These are phyloP conservation scores for Nannizzia gypsea DNA, from an alignment of 2,329 filamentous ascomycete genomes.

Conservation along the genomic window DNA sequence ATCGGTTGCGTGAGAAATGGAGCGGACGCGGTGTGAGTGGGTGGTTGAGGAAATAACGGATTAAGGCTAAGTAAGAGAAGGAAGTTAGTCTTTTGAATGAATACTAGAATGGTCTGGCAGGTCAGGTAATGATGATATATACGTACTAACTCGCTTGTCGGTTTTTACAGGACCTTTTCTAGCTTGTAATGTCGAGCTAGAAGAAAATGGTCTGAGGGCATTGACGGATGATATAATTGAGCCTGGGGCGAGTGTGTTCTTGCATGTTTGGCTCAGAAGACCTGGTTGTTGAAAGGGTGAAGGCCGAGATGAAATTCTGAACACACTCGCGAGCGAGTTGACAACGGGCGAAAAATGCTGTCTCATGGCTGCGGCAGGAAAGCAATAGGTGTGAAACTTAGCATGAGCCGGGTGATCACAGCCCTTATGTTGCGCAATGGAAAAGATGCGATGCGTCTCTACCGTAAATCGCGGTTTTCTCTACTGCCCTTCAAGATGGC, in stretches of 20 bases:
- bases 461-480: not conserved
- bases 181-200: constrained; percentile 29
- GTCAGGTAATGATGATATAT: not conserved
- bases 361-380: constrained; percentile 8
- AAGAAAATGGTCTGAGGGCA: constrained; percentile 27
- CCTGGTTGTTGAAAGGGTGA: constrained; percentile 19
- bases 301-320: constrained; percentile 31
- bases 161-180: constrained; percentile 25
- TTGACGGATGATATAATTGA: constrained; percentile 15
- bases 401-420: not conserved
- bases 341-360: constrained; percentile 29
- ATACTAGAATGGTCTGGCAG: constrained; percentile 5
- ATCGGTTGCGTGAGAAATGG: constrained; percentile 74
- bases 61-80: constrained; percentile 39
- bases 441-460: not conserved
- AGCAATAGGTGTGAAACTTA: no score
- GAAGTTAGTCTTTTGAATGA: not conserved
- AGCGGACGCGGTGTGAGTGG: constrained; percentile 62
- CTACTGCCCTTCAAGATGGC: not conserved
- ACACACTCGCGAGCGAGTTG: constrained; percentile 35
- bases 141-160: constrained; percentile 38
- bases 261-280: constrained; percentile 13
- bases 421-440: not conserved
- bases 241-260: constrained; percentile 2
- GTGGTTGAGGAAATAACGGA: constrained; percentile 60